Evolutionary conservation across 2,329 filamentous ascomycete genomes (phyloP), one percentile per base, ranked within the genome.

Genomic region (Talaromyces rugulosus): DNA sequence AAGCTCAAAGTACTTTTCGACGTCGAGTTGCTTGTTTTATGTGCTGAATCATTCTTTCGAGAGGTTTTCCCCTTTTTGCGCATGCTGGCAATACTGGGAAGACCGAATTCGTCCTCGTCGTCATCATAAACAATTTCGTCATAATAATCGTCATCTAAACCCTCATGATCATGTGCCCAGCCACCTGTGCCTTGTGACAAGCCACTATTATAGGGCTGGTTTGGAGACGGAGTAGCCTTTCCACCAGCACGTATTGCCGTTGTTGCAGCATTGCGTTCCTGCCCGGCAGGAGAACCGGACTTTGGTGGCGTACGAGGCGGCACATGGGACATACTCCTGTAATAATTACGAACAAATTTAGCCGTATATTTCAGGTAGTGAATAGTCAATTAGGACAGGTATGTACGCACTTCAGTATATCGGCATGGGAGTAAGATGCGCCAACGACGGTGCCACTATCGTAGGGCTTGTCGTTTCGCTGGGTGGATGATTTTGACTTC

Each of bases 351-450:
- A 27, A 62, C 70, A 55, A 68, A 63, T 47, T 51, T 27, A 27
- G 30, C 68, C 44, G 27, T 63, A 67, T 36, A 61, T 64, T 27
- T n/a, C 40, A 36, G 47, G 14, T 50, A 62, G 11, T 50, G 40
- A 51, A 59, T 55, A 18, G 30, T 16, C 50, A 30, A 53, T 53
- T 11, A n/a, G 5, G 28, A 3, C n/a, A 12, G 11, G 28, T 31
- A 23, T 53, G 47, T n/a, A 63, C 62, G 30, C 94, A 89, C 77
- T 94, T 96, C 69, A 97, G 83, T 72, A 96, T 91, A 78, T 98
- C 93, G 31, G 94, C 91, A 77, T 99, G 95, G 14, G 95, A 98
- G 75, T 99, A 99, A 53, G 93, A 89, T 61, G 95, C 95, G 68
- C 95, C 95, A 63, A 98, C 90, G 40, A 99, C 90, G 64, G 94